phyloP scores from a whole-genome alignment of 345 rosid genomes.

The Eutrema yunnanense region DNA sequence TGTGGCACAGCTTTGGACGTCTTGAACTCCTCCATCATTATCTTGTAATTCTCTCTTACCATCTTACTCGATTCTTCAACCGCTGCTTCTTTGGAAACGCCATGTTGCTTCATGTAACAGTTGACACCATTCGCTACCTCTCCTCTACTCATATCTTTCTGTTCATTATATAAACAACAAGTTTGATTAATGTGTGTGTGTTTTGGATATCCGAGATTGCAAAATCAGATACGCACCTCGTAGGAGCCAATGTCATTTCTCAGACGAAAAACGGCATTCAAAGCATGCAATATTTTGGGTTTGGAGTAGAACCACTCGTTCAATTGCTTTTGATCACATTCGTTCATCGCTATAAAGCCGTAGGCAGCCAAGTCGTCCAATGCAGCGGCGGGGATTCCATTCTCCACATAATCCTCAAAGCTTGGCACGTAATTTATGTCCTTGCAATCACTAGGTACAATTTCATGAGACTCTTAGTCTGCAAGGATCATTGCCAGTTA shows the following conservation, averaged over 20 bases:
- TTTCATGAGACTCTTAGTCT: neutral
- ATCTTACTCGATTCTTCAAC: neutral
- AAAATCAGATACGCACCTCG: neutral
- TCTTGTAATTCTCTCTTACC: neutral
- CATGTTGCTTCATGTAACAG: conserved; percentile 12
- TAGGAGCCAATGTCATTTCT: neutral
- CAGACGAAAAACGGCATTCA: neutral
- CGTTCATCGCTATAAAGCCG: neutral
- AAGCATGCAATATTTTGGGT: conserved; percentile 1
- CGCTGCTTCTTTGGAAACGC: neutral
- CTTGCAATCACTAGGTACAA: neutral
- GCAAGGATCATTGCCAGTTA: no score
- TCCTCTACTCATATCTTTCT: conserved; percentile 1
- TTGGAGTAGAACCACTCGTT: neutral
- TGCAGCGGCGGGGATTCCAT: neutral
- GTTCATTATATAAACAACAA: neutral
- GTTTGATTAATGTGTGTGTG: no score
- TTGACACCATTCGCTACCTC: conserved; percentile 8
- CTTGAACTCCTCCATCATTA: neutral
- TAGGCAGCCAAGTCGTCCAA: neutral
- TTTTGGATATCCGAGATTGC: no score
- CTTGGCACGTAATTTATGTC: neutral
- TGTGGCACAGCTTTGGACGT: neutral
- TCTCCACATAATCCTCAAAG: conserved; percentile 23
- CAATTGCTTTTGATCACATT: neutral